Conservation (phyloP, 805 yeast genomes). For the Lachancea waltii region DNA sequence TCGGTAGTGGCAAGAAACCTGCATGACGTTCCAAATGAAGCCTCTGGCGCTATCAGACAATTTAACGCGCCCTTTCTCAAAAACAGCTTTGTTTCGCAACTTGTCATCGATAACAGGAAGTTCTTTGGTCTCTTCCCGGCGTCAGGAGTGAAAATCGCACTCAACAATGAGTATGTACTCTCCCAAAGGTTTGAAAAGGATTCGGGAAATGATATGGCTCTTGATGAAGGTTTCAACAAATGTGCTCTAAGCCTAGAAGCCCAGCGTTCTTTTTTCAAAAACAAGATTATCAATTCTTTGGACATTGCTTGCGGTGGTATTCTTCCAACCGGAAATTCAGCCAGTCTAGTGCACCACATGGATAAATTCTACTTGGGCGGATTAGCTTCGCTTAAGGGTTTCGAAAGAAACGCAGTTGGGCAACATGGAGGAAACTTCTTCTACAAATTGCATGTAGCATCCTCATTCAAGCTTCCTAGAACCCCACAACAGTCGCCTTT, state of each 20-base stretch:
- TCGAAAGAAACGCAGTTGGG: slow-evolving; percentile 54
- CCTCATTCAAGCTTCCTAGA: slow-evolving; percentile 52
- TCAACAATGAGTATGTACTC: slow-evolving; percentile 43
- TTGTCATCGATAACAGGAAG: slow-evolving; percentile 39
- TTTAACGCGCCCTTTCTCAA: slow-evolving; percentile 53
- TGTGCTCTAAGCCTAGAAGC: slow-evolving; percentile 22
- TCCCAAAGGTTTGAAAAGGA: slow-evolving; percentile 27
- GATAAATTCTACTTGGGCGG: slow-evolving; percentile 79
- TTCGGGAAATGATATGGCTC: slow-evolving; percentile 22
- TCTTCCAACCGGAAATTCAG: slow-evolving; percentile 24
- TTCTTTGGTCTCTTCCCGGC: slow-evolving; percentile 39
- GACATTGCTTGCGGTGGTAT: slow-evolving; percentile 48
- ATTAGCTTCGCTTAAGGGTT: slow-evolving; percentile 53
- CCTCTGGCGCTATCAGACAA: slow-evolving; percentile 9
- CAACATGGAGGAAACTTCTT: slow-evolving; percentile 52
- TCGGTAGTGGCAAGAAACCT: slow-evolving; percentile 53
- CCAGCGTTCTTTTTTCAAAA: slow-evolving; percentile 38
- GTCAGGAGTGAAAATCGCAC: slow-evolving; percentile 37
- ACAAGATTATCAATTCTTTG: slow-evolving; percentile 43
- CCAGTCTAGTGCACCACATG: slow-evolving; percentile 45
- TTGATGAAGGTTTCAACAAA: slow-evolving; percentile 29
- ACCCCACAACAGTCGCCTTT: slow-evolving; percentile 40
- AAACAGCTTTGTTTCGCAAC: slow-evolving; percentile 39
- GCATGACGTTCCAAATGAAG: slow-evolving; percentile 45
- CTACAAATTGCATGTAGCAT: slow-evolving; percentile 43